These are phyloP conservation scores for Trichoderma citrinoviride DNA, from an alignment of 2,329 filamentous ascomycete genomes.

Conservation along the genomic window DNA sequence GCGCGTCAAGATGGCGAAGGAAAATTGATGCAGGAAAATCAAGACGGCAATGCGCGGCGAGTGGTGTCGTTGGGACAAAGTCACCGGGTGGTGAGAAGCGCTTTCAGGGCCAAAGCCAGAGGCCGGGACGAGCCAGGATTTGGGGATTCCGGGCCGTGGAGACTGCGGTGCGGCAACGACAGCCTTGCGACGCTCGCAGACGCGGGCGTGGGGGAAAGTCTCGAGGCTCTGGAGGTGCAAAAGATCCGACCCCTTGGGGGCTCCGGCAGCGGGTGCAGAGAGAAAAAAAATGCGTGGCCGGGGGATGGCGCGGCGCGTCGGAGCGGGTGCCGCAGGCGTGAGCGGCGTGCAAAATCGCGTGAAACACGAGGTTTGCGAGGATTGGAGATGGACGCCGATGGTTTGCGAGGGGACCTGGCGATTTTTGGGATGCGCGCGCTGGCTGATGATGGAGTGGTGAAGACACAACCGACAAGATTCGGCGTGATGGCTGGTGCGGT, in stretches of 20 bases:
- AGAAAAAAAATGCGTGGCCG: conserved; percentile 44
- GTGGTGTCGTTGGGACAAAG: conserved; percentile 25
- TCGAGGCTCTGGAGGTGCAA: conserved; percentile 13
- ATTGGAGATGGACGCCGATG: conserved; percentile 58
- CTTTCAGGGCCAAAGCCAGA: conserved; percentile 26
- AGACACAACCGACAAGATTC: conserved; percentile 52
- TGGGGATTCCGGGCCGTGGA: neutral
- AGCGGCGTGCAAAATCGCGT: conserved; percentile 53
- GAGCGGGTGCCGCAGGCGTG: conserved; percentile 41
- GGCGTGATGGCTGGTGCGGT: conserved; percentile 49
- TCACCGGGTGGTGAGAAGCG: conserved; percentile 31
- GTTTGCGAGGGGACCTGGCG: conserved; percentile 57
- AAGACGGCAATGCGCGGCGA: conserved; percentile 23
- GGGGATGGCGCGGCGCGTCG: conserved; percentile 42
- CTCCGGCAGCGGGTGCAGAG: conserved; percentile 21
- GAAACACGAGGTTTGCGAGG: conserved; percentile 51
- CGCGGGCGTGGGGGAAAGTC: conserved; percentile 25
- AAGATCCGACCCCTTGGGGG: conserved; percentile 15
- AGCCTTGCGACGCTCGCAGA: conserved; percentile 22
- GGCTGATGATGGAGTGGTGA: conserved; percentile 54
- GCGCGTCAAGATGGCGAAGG: conserved; percentile 30
- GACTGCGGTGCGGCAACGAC: neutral
- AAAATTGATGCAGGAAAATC: neutral
- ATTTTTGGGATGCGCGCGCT: conserved; percentile 61
- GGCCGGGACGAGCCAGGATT: neutral